These are phyloP conservation scores for Piper longum DNA, from an alignment of 164 flowering plant genomes.

Conservation along the genomic window DNA sequence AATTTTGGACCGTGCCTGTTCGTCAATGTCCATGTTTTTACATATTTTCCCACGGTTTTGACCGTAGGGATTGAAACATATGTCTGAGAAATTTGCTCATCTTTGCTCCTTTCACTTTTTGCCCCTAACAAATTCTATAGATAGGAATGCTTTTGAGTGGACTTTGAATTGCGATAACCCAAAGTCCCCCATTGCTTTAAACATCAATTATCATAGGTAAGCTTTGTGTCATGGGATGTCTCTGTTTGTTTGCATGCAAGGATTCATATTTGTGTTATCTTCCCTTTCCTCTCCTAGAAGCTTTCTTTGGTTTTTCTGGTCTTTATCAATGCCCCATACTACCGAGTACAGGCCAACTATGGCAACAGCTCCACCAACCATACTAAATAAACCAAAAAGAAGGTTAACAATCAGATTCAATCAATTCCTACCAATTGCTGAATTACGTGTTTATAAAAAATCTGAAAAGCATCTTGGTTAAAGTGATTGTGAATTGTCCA, in stretches of 20 bases:
- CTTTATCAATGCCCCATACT: constrained; percentile 74
- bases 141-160: no score
- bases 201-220: no score
- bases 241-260: background rate
- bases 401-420: background rate
- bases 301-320: constrained; percentile 14
- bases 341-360: constrained; percentile 61
- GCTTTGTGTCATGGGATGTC: background rate
- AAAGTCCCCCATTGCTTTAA: no score
- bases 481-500: background rate
- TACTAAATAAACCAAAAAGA: constrained; percentile 24
- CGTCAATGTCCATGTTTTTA: no score
- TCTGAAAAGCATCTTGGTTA: background rate
- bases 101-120: no score
- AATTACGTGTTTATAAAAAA: no score
- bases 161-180: no score
- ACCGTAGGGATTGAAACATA: no score
- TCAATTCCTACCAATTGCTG: background rate
- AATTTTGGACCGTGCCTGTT: no score
- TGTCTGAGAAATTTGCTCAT: no score
- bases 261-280: background rate
- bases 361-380: constrained; percentile 48
- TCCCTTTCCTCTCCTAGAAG: constrained; percentile 4
- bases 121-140: no score
- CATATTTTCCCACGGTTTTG: no score